These are phyloP conservation scores for Didymella pomorum DNA, from an alignment of 2,329 filamentous ascomycete genomes.

Conservation along the genomic window DNA sequence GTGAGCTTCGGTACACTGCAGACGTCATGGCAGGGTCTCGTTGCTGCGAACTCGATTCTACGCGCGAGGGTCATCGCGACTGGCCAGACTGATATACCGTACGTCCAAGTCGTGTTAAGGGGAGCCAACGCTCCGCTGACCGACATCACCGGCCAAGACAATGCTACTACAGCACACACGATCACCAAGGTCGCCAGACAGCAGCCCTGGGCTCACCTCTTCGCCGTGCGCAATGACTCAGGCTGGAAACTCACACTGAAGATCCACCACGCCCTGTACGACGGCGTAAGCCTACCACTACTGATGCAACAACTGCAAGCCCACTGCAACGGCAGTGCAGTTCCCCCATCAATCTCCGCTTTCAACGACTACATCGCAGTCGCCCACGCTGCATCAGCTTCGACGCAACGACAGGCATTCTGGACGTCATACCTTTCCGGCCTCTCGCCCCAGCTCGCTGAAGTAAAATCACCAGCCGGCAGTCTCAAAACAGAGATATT, in stretches of 20 bases:
- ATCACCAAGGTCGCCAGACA: constrained; percentile 1
- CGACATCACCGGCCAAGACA: constrained; percentile 29
- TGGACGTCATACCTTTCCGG: constrained; percentile 59
- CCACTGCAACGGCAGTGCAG: constrained; percentile 48
- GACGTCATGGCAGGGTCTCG: constrained; percentile 68
- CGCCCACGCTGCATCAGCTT: constrained; percentile 4
- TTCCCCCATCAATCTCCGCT: constrained; percentile 33
- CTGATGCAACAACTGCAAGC: constrained; percentile 64
- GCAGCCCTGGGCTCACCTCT: constrained; percentile 50
- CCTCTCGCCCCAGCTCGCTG: constrained; percentile 15
- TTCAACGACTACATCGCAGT: constrained; percentile 54
- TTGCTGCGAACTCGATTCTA: constrained; percentile 67
- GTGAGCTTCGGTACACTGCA: constrained; percentile 56
- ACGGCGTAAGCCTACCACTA: constrained; percentile 77
- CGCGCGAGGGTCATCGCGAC: constrained; percentile 72
- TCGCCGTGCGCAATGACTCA: constrained; percentile 40
- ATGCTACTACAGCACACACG: constrained; percentile 9
- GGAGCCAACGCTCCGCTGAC: constrained; percentile 46
- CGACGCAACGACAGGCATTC: constrained; percentile 53
- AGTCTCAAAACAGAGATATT: constrained; percentile 55
- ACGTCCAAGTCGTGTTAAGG: constrained; percentile 70
- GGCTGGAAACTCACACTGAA: constrained; percentile 54
- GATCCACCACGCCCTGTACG: constrained; percentile 89
- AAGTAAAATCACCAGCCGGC: constrained; percentile 40
- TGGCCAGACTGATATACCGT: constrained; percentile 55